Evolutionary conservation across 768 basidiomycete species (phyloP).

Genomic region (Cubamyces lactineus): DNA sequence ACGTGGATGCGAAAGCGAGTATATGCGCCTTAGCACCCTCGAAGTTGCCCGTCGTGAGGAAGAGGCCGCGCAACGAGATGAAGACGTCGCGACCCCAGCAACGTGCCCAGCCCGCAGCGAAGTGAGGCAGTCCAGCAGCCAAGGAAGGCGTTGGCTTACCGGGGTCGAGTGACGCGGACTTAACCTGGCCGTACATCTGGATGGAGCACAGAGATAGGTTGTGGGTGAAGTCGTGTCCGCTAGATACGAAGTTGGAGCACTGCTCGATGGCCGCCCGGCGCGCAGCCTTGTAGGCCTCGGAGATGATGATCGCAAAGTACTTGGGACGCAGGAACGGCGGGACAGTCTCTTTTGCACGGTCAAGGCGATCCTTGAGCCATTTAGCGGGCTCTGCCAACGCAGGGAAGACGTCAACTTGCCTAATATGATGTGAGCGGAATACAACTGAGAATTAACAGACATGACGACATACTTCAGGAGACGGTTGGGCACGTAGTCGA

Average conservation of each 20-base stretch:
- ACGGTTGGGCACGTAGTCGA: constrained; percentile 82
- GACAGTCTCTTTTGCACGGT: constrained; percentile 69
- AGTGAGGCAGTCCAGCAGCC: constrained; percentile 95
- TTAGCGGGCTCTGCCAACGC: constrained; percentile 67
- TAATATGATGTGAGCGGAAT: constrained; percentile 32
- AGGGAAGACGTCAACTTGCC: constrained; percentile 66
- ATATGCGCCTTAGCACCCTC: constrained; percentile 88
- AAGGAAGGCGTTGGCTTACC: constrained; percentile 71
- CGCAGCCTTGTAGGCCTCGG: constrained; percentile 91
- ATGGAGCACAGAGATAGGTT: constrained; percentile 83
- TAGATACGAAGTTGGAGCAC: constrained; percentile 81
- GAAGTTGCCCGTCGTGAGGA: constrained; percentile 90
- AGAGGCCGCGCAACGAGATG: constrained; percentile 91
- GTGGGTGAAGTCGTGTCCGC: constrained; percentile 89
- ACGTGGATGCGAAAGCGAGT: constrained; percentile 86
- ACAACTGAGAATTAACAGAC: neutral
- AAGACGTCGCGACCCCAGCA: constrained; percentile 97
- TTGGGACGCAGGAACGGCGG: constrained; percentile 93
- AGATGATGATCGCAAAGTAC: constrained; percentile 92
- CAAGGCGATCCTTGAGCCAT: constrained; percentile 91
- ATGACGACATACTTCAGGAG: constrained; percentile 63
- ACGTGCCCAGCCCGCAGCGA: constrained; percentile 90
- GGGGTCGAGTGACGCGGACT: constrained; percentile 88
- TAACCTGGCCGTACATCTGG: constrained; percentile 91
- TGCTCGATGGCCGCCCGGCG: constrained; percentile 84